Evolutionary conservation across 192 early-diverging fungal genomes (phyloP).

Genomic region (Coemansia sp.): DNA sequence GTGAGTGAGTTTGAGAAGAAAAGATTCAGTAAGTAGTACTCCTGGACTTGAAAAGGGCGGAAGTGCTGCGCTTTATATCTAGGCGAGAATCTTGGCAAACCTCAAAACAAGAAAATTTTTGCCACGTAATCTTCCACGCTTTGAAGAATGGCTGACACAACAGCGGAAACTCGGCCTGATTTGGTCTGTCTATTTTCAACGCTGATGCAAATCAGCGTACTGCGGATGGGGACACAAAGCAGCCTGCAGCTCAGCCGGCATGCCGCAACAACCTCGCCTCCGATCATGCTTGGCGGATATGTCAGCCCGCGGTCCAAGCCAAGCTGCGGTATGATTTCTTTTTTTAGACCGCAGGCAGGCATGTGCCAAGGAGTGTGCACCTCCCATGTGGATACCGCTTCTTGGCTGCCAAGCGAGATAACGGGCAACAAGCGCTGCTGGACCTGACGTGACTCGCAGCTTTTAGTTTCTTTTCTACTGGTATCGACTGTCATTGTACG

Average conservation of each 20-base stretch:
- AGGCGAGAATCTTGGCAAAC: background rate
- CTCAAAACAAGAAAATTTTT: background rate
- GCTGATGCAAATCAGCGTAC: background rate
- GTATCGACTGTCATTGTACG: too few species aligned
- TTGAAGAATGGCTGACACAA: background rate
- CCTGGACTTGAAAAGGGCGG: background rate
- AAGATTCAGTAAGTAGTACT: background rate
- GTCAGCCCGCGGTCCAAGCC: background rate
- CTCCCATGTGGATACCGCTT: background rate
- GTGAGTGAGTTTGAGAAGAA: background rate
- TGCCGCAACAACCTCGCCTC: background rate
- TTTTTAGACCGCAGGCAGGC: background rate
- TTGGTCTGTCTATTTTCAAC: background rate
- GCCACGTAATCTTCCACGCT: background rate
- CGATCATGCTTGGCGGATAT: background rate
- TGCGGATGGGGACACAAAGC: constrained; percentile 1
- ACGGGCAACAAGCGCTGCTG: background rate
- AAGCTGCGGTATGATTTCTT: background rate
- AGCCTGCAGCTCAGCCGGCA: background rate
- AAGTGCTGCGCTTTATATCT: constrained; percentile 1
- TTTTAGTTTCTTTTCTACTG: too few species aligned
- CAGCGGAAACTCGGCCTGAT: background rate
- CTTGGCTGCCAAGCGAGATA: background rate
- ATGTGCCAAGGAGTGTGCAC: background rate
- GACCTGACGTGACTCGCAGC: background rate